Evolutionary conservation across 768 basidiomycete species (phyloP), one percentile per base, ranked within the genome.

Genomic region (Termitomyces sp.): DNA sequence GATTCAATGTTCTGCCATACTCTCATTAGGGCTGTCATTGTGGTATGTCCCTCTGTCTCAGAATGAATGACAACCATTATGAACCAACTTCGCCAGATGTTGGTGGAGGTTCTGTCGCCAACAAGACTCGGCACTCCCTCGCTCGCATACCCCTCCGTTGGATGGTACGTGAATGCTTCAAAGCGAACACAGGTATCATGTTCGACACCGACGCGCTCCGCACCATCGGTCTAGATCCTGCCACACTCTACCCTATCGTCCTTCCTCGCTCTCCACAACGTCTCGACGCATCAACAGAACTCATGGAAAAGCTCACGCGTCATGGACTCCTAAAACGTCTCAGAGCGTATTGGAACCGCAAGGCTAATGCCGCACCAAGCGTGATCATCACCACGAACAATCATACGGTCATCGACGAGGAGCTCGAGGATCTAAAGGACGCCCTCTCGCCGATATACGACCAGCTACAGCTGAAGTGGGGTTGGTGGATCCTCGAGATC

Each of bases 91-190:
- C 34, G 45, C 32, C 60, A 82, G 83, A 85, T 66, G 77, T 86
- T 29, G 86, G 86, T 12, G 86, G 86, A n/a, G 84, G 84, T 0
- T 80, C 81, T 9, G 80, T 80, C 2, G 72, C 68, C 9, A 82
- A 86, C 65, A 76, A 73, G 2, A 74, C 73, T 0, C 67, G 62
- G 0, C 65, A 79, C 42, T 74, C 72, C 17, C 77, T 87, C 3
- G 78, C 84, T 7, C 79, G 81, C n/a, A 82, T 85, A 38, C 72
- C 84, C 3, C 76, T 87, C 14, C 76, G 81, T 0, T 87, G 89
- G 88, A 89, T 91, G 87, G 73, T 91, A 53, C 83, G 88, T 29
- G 81, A 91, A 66, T 83, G 81, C 64, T 86, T 89, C 79, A 77
- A 74, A 55, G 68, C 80, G 5, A 68, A 84, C 7, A 77, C 77